Percentiles rank a stretch among this genome's conserved stretches.
Evolutionary conservation across 2,329 filamentous ascomycete species (phyloP).

Genomic region (Colletotrichum noveboracense): DNA sequence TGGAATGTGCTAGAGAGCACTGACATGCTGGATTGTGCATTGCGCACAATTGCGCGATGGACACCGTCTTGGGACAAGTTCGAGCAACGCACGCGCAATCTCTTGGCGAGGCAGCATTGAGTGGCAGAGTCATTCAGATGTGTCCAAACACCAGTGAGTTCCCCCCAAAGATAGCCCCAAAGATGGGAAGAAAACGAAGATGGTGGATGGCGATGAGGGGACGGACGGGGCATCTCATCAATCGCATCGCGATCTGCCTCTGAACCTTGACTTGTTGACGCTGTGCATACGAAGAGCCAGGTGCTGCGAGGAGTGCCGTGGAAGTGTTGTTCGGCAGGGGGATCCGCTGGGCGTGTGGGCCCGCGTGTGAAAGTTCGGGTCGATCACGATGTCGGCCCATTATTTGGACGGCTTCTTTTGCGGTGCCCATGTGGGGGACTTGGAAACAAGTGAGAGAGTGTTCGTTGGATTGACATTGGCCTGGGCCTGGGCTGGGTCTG

Average conservation of each 20-base stretch:
- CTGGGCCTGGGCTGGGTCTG: neutral
- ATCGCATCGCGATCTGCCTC: neutral
- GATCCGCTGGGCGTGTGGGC: neutral
- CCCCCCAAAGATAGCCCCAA: neutral
- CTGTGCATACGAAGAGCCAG: neutral
- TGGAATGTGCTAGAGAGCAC: neutral
- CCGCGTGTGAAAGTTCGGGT: conserved; percentile 8
- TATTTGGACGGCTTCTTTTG: neutral
- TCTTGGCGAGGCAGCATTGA: neutral
- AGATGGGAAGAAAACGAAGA: neutral
- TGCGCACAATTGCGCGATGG: conserved; percentile 13
- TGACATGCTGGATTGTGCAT: neutral
- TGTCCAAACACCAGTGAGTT: neutral
- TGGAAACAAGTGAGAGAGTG: neutral
- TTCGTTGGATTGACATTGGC: neutral
- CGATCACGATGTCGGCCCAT: conserved; percentile 15
- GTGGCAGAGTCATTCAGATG: conserved; percentile 15
- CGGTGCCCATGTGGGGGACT: neutral
- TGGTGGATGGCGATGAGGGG: neutral
- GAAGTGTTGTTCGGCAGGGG: neutral
- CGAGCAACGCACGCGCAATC: neutral
- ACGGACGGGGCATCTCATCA: neutral
- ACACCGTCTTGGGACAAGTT: conserved; percentile 13
- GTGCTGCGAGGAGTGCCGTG: neutral
- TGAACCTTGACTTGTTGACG: neutral